Evolutionary conservation across 805 yeast genomes (phyloP).

Genomic region (Pichia membranifaciens): DNA sequence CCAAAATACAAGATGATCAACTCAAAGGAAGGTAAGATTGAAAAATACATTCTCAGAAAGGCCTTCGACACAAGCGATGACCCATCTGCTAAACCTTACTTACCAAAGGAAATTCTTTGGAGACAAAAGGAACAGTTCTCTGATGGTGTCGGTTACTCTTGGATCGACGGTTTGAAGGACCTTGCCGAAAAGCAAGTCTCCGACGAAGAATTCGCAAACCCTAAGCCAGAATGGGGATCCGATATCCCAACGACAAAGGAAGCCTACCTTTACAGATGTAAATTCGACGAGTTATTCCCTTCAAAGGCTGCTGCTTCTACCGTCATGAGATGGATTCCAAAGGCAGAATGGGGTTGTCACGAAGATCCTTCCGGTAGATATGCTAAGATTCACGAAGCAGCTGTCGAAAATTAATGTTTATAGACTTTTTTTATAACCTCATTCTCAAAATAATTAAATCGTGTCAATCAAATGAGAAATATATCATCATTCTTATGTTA

Average conservation of each 20-base stretch:
- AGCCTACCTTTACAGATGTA: slow-evolving; percentile 97
- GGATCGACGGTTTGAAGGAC: slow-evolving; percentile 98
- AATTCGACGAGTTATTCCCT: slow-evolving; percentile 91
- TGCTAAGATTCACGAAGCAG: slow-evolving; percentile 81
- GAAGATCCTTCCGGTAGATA: slow-evolving; percentile 98
- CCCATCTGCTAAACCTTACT: slow-evolving; percentile 71
- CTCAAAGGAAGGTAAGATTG: slow-evolving; percentile 69
- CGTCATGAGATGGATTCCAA: slow-evolving; percentile 99
- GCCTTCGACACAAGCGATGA: slow-evolving; percentile 93
- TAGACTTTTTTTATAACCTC: no score
- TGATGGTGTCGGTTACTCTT: slow-evolving; percentile 98
- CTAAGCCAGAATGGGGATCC: slow-evolving; percentile 93
- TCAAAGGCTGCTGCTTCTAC: slow-evolving; percentile 89
- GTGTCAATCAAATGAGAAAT: no score
- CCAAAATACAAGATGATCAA: slow-evolving; percentile 88
- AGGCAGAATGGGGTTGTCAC: slow-evolving; percentile 99
- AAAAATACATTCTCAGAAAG: slow-evolving; percentile 93
- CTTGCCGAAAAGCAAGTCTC: slow-evolving; percentile 80
- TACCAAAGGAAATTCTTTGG: slow-evolving; percentile 96
- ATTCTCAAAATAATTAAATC: no score
- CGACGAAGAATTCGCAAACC: slow-evolving; percentile 86
- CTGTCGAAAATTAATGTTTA: slow-evolving; percentile 31
- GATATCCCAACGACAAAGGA: slow-evolving; percentile 97
- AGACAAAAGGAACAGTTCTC: slow-evolving; percentile 99
- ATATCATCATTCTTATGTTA: no score